Evolutionary conservation across 768 basidiomycete genomes (phyloP), one percentile per base, ranked within the genome.

Genomic region (Boletus vinaceobasis): DNA sequence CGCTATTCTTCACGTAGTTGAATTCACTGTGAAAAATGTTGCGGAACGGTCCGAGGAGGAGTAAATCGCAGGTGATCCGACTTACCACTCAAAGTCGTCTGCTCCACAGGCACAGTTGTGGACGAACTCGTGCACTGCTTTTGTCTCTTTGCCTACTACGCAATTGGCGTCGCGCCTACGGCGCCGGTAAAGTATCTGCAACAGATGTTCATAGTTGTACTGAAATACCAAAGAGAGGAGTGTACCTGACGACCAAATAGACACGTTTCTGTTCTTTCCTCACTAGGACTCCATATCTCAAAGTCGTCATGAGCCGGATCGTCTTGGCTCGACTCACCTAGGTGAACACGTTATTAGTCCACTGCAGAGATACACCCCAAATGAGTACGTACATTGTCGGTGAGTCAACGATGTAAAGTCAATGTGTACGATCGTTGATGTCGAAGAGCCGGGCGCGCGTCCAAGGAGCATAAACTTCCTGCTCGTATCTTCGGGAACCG

Each of bases 211-310:
- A 58, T 27, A 44, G 26, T 32, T 29, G n/a, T 42, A 55, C 17
- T 19, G 35, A 21, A 47, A 33, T 17, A 50, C n/a, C 35, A 9
- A 33, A 19, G 21, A 21, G 4, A 21, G 27, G 14, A 7, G 55
- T 73, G 38, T 48, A 91, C 93, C 81, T 92, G 90, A 55, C 89
- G 82, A 21, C 97, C 97, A 60, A 98, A 99, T 27, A 98, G 74
- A 72, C 97, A 99, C 8, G 76, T 75, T 65, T 98, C 94, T 33
- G 80, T 74, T n/a, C 97, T 83, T 43, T 85, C 86, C 65, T 95
- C 88, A 54, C 90, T 91, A 0, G 96, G 97, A 66, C 89, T 93
- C 97, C 97, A 98, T 2, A 97, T 73, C 68, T 98, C 95, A 66
- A 98, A 98, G 73, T 99, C 97, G 65, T 98, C 95, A 37, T 86